A percentile compares a stretch with the other conserved stretches of the same genome.
Conservation (phyloP, 169 alveolate species). For the Eimeria acervulina region DNA sequence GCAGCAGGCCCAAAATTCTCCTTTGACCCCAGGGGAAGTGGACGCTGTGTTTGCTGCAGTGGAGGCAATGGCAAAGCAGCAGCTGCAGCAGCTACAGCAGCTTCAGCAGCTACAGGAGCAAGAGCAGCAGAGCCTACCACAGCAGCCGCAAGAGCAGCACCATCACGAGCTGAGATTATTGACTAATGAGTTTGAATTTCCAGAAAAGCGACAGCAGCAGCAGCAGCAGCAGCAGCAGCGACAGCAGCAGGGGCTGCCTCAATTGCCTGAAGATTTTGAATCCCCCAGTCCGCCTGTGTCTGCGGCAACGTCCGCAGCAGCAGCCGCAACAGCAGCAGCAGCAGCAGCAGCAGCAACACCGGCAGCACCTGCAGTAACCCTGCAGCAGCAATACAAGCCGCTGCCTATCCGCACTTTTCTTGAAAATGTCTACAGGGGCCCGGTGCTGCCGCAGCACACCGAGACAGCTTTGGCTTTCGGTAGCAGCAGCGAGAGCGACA, state of each 20-base stretch:
- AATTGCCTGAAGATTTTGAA: background rate
- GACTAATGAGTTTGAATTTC: background rate
- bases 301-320: conserved; percentile 1
- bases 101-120: conserved; percentile 18
- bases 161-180: conserved; percentile 3
- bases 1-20: background rate
- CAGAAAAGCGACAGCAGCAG: conserved; percentile 51
- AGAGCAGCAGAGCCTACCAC: background rate
- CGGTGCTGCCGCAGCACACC: conserved; percentile 75
- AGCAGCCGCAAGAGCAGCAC: conserved; percentile 30
- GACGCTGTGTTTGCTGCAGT: conserved; percentile 28
- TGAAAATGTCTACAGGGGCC: conserved; percentile 67
- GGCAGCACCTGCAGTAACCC: background rate
- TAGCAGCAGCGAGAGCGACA: conserved; percentile 82
- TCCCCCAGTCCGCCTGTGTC: background rate
- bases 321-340: conserved; percentile 32
- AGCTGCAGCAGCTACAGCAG: conserved; percentile 39
- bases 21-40: conserved; percentile 21
- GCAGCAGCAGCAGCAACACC: conserved; percentile 20
- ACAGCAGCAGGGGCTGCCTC: background rate
- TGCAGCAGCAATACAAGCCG: conserved; percentile 65
- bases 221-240: conserved; percentile 15
- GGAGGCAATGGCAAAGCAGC: conserved; percentile 54
- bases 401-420: conserved; percentile 51
- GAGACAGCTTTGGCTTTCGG: conserved; percentile 71